Conservation (phyloP, 164 flowering plant species). For the Protea cynaroides region DNA sequence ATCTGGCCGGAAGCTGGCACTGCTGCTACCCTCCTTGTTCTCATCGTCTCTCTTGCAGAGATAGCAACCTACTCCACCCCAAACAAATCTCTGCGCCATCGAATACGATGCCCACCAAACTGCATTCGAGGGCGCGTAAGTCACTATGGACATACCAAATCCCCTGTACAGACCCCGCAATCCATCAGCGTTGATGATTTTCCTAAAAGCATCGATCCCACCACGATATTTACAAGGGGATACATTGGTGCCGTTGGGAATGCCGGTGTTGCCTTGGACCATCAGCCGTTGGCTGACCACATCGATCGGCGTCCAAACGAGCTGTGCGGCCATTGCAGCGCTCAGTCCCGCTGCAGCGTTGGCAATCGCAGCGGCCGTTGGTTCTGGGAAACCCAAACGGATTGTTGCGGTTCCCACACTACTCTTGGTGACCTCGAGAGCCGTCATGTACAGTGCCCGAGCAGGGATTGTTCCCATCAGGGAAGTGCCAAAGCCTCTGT, state of each 20-base stretch:
- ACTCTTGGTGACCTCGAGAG: constrained; percentile 77
- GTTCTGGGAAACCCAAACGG: constrained; percentile 52
- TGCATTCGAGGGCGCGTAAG: constrained; percentile 89
- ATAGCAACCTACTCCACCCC: constrained; percentile 48
- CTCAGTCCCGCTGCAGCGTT: constrained; percentile 74
- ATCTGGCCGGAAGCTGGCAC: constrained; percentile 33
- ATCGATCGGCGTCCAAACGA: constrained; percentile 87
- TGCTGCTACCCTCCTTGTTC: background rate
- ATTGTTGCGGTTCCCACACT: constrained; percentile 47
- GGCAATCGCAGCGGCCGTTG: constrained; percentile 58
- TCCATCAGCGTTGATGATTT: constrained; percentile 51
- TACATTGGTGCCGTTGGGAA: background rate
- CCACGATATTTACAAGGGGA: constrained; percentile 33
- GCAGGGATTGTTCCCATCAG: constrained; percentile 83
- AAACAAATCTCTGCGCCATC: constrained; percentile 47
- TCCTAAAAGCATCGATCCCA: constrained; percentile 70
- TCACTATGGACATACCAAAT: constrained; percentile 75
- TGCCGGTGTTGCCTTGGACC: constrained; percentile 48
- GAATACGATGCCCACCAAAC: constrained; percentile 95
- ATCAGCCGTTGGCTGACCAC: constrained; percentile 82
- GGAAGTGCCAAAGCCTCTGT: constrained; percentile 77
- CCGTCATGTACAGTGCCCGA: constrained; percentile 74
- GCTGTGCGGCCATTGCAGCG: constrained; percentile 79
- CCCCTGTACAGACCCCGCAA: constrained; percentile 69
- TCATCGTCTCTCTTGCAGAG: constrained; percentile 26